phyloP scores from a whole-genome alignment of 2,329 filamentous ascomycete genomes.

The Sporothrix pseudoabietina region DNA sequence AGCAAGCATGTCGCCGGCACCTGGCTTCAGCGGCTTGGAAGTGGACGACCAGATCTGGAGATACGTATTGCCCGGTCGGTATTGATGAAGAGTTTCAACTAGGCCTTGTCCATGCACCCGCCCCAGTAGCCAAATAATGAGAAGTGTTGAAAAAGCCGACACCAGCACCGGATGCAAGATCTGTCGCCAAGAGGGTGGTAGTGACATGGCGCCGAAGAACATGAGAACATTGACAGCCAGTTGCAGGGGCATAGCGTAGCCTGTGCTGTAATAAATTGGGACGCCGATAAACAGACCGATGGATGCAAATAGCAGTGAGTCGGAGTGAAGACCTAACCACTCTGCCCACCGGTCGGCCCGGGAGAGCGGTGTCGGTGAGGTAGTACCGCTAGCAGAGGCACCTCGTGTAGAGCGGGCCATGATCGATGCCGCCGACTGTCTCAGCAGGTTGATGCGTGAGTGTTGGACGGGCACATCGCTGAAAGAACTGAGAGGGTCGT shows the following conservation, averaged over 20 bases:
- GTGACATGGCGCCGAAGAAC: constrained; percentile 53
- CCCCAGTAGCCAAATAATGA: constrained; percentile 57
- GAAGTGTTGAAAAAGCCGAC: constrained; percentile 55
- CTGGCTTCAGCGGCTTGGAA: constrained; percentile 44
- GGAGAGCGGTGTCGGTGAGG: constrained; percentile 39
- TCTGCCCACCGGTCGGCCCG: constrained; percentile 55
- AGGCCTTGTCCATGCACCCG: constrained; percentile 49
- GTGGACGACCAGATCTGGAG: constrained; percentile 52
- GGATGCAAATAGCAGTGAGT: constrained; percentile 48
- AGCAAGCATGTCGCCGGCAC: constrained; percentile 59
- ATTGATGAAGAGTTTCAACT: constrained; percentile 47
- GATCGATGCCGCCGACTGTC: neutral
- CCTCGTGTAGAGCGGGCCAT: neutral
- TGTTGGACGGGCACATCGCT: constrained; percentile 30
- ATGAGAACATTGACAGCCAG: constrained; percentile 53
- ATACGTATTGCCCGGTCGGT: constrained; percentile 58
- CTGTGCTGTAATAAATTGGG: constrained; percentile 56
- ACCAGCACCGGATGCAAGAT: constrained; percentile 62
- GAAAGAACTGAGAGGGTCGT: constrained; percentile 36
- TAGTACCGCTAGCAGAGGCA: constrained; percentile 40
- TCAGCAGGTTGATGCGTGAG: constrained; percentile 33
- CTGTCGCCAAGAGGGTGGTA: constrained; percentile 53
- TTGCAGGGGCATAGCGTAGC: constrained; percentile 56
- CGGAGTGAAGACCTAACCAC: constrained; percentile 49
- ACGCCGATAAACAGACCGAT: constrained; percentile 56